These are phyloP conservation scores for Uncinocarpus reesii DNA, from an alignment of 2,329 filamentous ascomycete species.

Conservation along the genomic window DNA sequence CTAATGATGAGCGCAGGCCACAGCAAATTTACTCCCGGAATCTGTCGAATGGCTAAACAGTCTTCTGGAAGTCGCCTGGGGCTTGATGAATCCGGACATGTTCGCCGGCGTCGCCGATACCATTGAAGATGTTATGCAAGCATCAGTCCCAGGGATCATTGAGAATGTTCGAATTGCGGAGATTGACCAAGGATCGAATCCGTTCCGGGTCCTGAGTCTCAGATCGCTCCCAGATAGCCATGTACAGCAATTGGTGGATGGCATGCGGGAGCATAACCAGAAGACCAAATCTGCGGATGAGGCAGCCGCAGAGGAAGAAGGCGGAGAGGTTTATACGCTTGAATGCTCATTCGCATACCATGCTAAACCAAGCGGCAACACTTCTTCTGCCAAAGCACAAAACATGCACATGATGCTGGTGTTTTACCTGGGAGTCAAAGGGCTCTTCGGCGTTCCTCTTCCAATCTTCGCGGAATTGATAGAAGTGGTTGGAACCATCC, in stretches of 20 bases:
- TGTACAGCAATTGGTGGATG: conserved; percentile 69
- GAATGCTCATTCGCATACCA: conserved; percentile 88
- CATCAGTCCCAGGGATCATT: conserved; percentile 79
- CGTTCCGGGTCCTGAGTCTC: conserved; percentile 76
- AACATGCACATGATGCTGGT: conserved; percentile 97
- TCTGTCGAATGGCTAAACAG: conserved; percentile 97
- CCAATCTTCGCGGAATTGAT: conserved; percentile 86
- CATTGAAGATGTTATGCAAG: conserved; percentile 91
- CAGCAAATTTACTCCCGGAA: conserved; percentile 80
- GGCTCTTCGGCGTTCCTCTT: conserved; percentile 77
- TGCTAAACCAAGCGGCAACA: conserved; percentile 60
- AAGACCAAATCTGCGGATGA: conserved; percentile 78
- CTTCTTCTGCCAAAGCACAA: conserved; percentile 68
- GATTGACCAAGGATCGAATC: conserved; percentile 87
- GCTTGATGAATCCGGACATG: conserved; percentile 89
- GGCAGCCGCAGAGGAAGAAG: conserved; percentile 77
- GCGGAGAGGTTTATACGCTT: conserved; percentile 85
- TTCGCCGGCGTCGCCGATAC: conserved; percentile 87
- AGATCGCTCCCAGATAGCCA: conserved; percentile 74
- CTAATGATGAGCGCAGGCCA: conserved; percentile 43
- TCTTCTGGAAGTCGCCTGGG: conserved; percentile 73
- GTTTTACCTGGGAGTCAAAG: conserved; percentile 85
- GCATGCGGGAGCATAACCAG: conserved; percentile 66
- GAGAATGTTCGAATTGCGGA: conserved; percentile 93
- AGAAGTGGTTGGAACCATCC: conserved; percentile 77